Percentiles rank a stretch among this genome's conserved stretches.
Evolutionary conservation across 73 alveolate species (phyloP).

Genomic region (Symbiodinium natans): DNA sequence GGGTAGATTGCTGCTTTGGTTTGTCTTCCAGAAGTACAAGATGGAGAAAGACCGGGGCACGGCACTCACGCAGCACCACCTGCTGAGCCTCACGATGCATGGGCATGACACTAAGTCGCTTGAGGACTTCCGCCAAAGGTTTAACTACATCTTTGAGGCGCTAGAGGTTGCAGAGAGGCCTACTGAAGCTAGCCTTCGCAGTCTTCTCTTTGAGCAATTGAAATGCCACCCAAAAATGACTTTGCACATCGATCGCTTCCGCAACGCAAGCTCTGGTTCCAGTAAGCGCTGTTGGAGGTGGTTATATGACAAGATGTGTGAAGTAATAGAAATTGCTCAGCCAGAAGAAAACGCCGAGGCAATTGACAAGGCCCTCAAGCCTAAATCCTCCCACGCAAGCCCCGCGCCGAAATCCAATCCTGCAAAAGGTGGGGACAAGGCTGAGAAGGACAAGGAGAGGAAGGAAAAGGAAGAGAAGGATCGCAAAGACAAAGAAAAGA

Average conservation of each 20-base stretch:
- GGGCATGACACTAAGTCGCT: neutral
- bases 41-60: neutral
- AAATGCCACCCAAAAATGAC: conserved; percentile 7
- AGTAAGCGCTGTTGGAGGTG: neutral
- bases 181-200: neutral
- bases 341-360: neutral
- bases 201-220: conserved; percentile 13
- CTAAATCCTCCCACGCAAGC: neutral
- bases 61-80: neutral
- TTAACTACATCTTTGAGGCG: neutral
- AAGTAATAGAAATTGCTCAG: neutral
- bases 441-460: neutral
- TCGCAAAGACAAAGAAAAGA: neutral
- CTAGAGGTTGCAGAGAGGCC: neutral
- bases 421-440: neutral
- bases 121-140: neutral
- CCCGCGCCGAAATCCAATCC: neutral
- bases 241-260: neutral
- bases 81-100: neutral
- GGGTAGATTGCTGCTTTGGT: neutral
- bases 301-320: neutral
- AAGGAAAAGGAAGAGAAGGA: neutral
- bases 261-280: neutral
- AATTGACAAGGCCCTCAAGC: neutral
- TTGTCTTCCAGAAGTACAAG: neutral